Evolutionary conservation across 2,329 filamentous ascomycete genomes (phyloP), one percentile per base, ranked within the genome.

Genomic region (Tolypocladium capitatum): DNA sequence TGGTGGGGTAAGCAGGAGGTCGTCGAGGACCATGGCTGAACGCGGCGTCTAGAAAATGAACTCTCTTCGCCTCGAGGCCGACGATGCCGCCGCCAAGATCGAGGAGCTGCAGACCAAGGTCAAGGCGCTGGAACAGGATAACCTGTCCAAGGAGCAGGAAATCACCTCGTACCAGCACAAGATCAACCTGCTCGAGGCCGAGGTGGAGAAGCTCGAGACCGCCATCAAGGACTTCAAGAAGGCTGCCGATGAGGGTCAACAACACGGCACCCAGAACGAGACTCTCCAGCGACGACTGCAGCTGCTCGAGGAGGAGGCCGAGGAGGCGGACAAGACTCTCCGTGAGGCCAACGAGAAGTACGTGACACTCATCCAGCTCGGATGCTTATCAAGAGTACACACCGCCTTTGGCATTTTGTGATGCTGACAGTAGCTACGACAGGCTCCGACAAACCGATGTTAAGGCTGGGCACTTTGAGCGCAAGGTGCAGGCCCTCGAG

Each of bases 261-360:
- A 73, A 81, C 89, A 69, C 66, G 84, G 87, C 65, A 86, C 83
- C 64, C 86, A 94, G 71, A 92, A 91, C 70, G 92, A 98, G 74
- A 80, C 84, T 60, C 78, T 98, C 58, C 84, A 88, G 74, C 81
- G 92, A 71, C 87, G 88, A 74, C 77, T 97, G 65, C 88, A 96
- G 75, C 76, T 98, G 58, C 83, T 98, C 59, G 92, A 98, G 75
- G 91, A 97, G 73, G 92, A 98, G 75, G 89, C 89, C 59, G 92
- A 98, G 74, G 81, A 91, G 68, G 88, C 89, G 58, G 92, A 97
- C 72, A 92, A 90, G 83, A 94, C 87, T 56, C 78, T 97, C 65
- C 85, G 91, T 66, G 92, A 97, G 75, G 85, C 89, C 63, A 97
- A 95, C 72, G 92, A 98, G 74, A 97, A 96, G 92, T 98, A 83